Percentiles rank a stretch among this genome's conserved stretches.
Conservation (phyloP, 805 yeast species). For the Isabelozyma heimii region DNA sequence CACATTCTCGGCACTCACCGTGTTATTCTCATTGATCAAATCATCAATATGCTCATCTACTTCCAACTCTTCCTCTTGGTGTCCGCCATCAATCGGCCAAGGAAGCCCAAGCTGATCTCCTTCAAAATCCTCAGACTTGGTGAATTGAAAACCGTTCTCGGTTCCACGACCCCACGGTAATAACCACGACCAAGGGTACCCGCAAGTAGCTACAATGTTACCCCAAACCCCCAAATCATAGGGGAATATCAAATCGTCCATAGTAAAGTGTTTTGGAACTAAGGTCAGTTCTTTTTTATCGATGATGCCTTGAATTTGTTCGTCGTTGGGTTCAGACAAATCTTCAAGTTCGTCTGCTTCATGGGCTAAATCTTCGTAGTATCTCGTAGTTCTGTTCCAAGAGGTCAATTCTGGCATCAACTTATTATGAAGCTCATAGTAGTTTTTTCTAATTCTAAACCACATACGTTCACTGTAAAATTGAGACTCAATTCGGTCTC, state of each 20-base stretch:
- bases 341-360: slow-evolving; percentile 2
- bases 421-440: slow-evolving; percentile 34
- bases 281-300: slow-evolving; percentile 6
- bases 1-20: slow-evolving; percentile 7
- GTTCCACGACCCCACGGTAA: slow-evolving; percentile 67
- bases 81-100: slow-evolving; percentile 92
- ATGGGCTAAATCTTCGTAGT: slow-evolving; percentile 11
- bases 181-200: slow-evolving; percentile 64
- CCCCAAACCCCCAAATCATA: slow-evolving; percentile 66
- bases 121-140: slow-evolving; percentile 48
- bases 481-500: slow-evolving; percentile 73
- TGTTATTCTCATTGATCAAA: slow-evolving; percentile 2
- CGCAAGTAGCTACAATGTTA: slow-evolving; percentile 55
- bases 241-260: slow-evolving; percentile 77
- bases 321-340: slow-evolving; percentile 1
- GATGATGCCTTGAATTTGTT: not conserved
- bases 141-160: slow-evolving; percentile 59
- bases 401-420: slow-evolving; percentile 45
- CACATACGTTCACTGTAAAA: slow-evolving; percentile 56
- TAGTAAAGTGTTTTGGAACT: slow-evolving; percentile 41
- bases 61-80: slow-evolving; percentile 29
- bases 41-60: slow-evolving; percentile 13
- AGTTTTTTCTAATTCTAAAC: slow-evolving; percentile 46
- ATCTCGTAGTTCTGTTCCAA: slow-evolving; percentile 35
- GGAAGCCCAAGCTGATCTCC: slow-evolving; percentile 66